A percentile compares a stretch with the other conserved stretches of the same genome.
Conservation (phyloP, 352 stramenopile species). For the Phytophthora foliorum region DNA sequence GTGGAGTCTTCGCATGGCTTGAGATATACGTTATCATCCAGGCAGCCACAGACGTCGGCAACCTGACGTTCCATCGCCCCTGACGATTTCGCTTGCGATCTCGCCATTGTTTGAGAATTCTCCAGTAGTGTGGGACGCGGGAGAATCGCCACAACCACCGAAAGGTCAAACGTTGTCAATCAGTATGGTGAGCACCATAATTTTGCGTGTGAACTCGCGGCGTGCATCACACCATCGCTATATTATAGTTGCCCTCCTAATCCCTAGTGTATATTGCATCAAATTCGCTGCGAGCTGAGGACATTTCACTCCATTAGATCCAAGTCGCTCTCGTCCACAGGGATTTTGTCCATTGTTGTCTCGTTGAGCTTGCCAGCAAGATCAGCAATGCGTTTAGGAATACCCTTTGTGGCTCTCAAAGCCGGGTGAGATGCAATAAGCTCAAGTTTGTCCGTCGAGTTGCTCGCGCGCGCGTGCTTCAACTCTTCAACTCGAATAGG, state of each 20-base stretch:
- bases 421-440: slow-evolving; percentile 78
- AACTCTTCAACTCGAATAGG: slow-evolving; percentile 78
- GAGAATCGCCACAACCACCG: too few relatives aligned
- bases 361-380: slow-evolving; percentile 77
- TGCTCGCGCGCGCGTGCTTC: slow-evolving; percentile 41
- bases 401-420: slow-evolving; percentile 63
- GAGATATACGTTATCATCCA: slow-evolving; percentile 19
- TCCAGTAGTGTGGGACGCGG: slow-evolving; percentile 8
- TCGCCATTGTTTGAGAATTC: slow-evolving; percentile 1
- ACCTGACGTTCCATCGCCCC: slow-evolving; percentile 11
- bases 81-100: not conserved
- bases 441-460: slow-evolving; percentile 74
- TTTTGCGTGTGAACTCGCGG: not conserved
- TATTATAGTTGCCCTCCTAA: slow-evolving; percentile 32
- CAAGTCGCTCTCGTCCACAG: slow-evolving; percentile 44
- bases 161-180: too few relatives aligned
- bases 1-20: not conserved
- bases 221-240: slow-evolving; percentile 9
- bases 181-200: too few relatives aligned
- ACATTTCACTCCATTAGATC: slow-evolving; percentile 45
- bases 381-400: slow-evolving; percentile 77
- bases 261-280: slow-evolving; percentile 9
- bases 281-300: slow-evolving; percentile 2
- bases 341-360: slow-evolving; percentile 74
- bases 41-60: slow-evolving; percentile 18